Conservation (phyloP, 805 yeast genomes). For the Candida nemodendra region DNA sequence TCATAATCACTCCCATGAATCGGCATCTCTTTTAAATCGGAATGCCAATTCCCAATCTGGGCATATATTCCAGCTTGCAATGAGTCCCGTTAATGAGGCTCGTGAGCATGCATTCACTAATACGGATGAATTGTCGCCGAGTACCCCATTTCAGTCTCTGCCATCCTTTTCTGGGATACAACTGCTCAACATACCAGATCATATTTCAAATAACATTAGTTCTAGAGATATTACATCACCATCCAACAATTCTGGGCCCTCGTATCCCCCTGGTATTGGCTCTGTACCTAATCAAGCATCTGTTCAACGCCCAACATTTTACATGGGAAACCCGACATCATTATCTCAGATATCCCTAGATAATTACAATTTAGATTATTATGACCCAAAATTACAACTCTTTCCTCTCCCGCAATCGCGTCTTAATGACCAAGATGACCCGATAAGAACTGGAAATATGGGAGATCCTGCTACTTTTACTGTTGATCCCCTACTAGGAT, state of each 20-base stretch:
- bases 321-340: constrained; percentile 14
- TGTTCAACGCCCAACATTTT: constrained; percentile 6
- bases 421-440: constrained; percentile 1
- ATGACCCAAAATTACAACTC: constrained; percentile 21
- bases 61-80: constrained; percentile 8
- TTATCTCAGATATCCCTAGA: constrained; percentile 21
- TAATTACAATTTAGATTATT: constrained; percentile 24
- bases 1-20: neutral
- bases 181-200: constrained; percentile 23
- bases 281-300: neutral
- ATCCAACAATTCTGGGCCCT: too few species aligned
- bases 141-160: constrained; percentile 8
- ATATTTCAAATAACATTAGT: constrained; percentile 6
- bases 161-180: constrained; percentile 14
- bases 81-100: constrained; percentile 14
- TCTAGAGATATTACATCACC: constrained; percentile 1
- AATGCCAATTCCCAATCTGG: constrained; percentile 3
- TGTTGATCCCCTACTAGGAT: constrained; percentile 40
- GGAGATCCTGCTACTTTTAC: constrained; percentile 15
- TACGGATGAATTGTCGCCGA: constrained; percentile 3
- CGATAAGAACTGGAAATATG: constrained; percentile 5
- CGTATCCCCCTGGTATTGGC: constrained; percentile 1
- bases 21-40: too few species aligned
- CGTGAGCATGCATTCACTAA: constrained; percentile 1
- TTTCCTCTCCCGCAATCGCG: constrained; percentile 20